Base-by-base conservation (phyloP, 2,329 filamentous ascomycete genomes). In the Phialophora macrospora region DNA sequence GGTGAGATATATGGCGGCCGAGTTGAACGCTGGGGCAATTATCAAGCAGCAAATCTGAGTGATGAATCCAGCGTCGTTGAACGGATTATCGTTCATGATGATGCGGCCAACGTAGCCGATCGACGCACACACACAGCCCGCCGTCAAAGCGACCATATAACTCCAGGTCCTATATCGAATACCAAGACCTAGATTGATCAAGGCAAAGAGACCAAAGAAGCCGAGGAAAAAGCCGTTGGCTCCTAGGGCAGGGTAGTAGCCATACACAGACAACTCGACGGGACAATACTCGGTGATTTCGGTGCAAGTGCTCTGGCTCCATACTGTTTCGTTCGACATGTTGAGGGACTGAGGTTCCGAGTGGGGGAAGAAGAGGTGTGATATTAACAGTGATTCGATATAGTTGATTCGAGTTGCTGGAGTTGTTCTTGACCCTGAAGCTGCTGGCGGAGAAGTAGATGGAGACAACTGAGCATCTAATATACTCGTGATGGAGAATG, bases 21-120 rank as follows among this genome's bases (percentile, higher is more conserved):
- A 82, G 61, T 83, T 74, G 74, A 84, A 87, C 22, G 82, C 85
- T 8, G 84, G 85, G 0, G 80, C 83, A 32, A 88, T 81, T 52
- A 86, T 84, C 26, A 87, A 75, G 64, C 80, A 82, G 70, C 84
- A 82, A 60, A 87, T 84, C 67, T 81, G 84, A 68, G 84, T 73
- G 24, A 67, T 65, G 71, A 87, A 87, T 0, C 78, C 80, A 17
- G 77, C 69, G 2, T 75, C 69, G 41, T 77, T 74, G 75, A 83
- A 87, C 0, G 84, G 83, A 69, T 87, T 83, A 59, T 79, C 71
- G 74, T 84, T 76, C 74, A 87, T 78, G 69, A 84, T 74, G 34
- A 88, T 72, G 22, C 85, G 80, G 2, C 83, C 85, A 11, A 80
- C 76, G 70, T 88, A 88, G 6, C 87, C 87, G 0, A 85, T 73